A percentile compares a stretch with the other conserved stretches of the same genome.
Evolutionary conservation across 2,329 filamentous ascomycete genomes (phyloP).

Genomic region (Fusarium mundagurra): DNA sequence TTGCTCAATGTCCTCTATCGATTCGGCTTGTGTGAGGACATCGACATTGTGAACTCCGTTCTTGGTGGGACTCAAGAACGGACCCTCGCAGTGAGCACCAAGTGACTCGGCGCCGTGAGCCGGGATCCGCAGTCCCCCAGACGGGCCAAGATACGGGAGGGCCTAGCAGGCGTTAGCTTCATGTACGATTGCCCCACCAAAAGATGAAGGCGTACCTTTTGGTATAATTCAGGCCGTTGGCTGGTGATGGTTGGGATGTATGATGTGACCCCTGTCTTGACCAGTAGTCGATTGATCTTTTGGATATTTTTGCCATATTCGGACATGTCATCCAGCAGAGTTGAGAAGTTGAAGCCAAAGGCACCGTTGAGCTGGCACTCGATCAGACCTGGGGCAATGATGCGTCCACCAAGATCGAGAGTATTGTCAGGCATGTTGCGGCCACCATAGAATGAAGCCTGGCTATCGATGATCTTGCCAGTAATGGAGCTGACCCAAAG

Average conservation of each 20-base stretch:
- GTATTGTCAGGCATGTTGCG: slow-evolving; percentile 75
- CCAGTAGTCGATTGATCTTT: slow-evolving; percentile 75
- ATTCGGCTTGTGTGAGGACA: slow-evolving; percentile 73
- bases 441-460: slow-evolving; percentile 74
- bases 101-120: slow-evolving; percentile 84
- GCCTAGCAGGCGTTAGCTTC: slow-evolving; percentile 55
- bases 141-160: slow-evolving; percentile 81
- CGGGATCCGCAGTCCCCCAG: slow-evolving; percentile 67
- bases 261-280: slow-evolving; percentile 85
- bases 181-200: slow-evolving; percentile 31
- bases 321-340: slow-evolving; percentile 73
- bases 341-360: slow-evolving; percentile 92
- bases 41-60: slow-evolving; percentile 86
- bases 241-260: slow-evolving; percentile 89
- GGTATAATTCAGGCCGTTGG: slow-evolving; percentile 82
- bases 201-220: slow-evolving; percentile 61
- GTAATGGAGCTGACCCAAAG: slow-evolving; percentile 88
- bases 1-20: slow-evolving; percentile 71
- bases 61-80: slow-evolving; percentile 83
- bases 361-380: slow-evolving; percentile 93
- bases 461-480: slow-evolving; percentile 82
- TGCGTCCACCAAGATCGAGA: slow-evolving; percentile 83
- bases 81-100: slow-evolving; percentile 90
- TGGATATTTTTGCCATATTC: slow-evolving; percentile 78
- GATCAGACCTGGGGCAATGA: slow-evolving; percentile 86